These are phyloP conservation scores for Emergomyces orientalis DNA, from an alignment of 2,329 filamentous ascomycete species.

Conservation along the genomic window DNA sequence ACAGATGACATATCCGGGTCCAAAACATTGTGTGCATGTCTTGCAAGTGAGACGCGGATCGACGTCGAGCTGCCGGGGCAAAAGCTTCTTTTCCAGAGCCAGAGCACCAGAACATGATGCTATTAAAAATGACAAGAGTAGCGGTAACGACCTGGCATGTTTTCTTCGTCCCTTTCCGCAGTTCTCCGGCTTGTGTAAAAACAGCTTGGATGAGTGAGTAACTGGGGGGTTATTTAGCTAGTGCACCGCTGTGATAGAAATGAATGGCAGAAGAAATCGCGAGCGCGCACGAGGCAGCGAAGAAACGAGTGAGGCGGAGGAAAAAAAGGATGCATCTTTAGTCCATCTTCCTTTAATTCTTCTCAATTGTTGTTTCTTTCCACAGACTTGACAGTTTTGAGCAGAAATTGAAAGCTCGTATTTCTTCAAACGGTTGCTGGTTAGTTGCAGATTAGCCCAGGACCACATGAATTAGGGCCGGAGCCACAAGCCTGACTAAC, in stretches of 20 bases:
- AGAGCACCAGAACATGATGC: neutral
- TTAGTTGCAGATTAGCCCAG: neutral
- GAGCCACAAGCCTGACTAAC: neutral
- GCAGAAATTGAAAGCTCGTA: neutral
- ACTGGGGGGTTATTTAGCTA: neutral
- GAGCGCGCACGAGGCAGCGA: neutral
- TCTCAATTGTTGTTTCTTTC: neutral
- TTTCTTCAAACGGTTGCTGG: neutral
- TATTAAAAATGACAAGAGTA: neutral
- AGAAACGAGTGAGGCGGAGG: neutral
- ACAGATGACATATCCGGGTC: conserved; percentile 6
- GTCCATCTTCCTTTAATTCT: neutral
- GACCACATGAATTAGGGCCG: no score
- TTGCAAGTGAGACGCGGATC: conserved; percentile 2
- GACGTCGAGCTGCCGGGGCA: conserved; percentile 2
- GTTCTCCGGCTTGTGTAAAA: neutral
- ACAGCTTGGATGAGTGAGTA: neutral
- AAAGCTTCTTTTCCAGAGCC: neutral
- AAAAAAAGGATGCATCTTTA: neutral
- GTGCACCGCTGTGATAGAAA: neutral
- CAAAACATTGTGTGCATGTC: conserved; percentile 11
- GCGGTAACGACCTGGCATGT: neutral
- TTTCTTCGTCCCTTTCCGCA: neutral
- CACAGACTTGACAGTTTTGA: neutral
- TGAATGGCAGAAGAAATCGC: neutral